Evolutionary conservation across 768 basidiomycete genomes (phyloP).

Genomic region (Mycena crocata): DNA sequence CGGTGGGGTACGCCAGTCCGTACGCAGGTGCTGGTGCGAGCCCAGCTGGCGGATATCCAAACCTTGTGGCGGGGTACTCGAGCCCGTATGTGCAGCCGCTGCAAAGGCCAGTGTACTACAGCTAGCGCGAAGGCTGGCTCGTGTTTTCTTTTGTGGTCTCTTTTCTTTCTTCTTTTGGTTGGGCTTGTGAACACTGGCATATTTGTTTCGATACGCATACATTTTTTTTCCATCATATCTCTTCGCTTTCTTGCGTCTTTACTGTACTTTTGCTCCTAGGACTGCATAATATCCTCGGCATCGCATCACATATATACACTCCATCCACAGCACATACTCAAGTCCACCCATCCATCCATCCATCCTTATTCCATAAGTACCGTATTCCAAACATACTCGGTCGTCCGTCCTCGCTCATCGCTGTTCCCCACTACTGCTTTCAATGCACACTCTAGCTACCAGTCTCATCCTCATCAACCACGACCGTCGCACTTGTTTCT

Average conservation of each 20-base stretch:
- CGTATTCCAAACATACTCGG: too few relatives aligned
- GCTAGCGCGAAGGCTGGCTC: constrained; percentile 15
- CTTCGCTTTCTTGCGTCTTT: not conserved
- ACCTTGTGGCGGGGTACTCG: not conserved
- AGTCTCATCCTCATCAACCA: not conserved
- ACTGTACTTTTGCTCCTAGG: not conserved
- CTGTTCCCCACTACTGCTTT: constrained; percentile 19
- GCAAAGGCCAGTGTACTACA: constrained; percentile 5
- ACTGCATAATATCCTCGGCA: constrained; percentile 1
- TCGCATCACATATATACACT: not conserved
- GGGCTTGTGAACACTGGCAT: constrained; percentile 2
- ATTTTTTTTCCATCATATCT: too few relatives aligned
- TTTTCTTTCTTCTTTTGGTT: not conserved
- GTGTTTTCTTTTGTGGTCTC: not conserved
- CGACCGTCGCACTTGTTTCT: constrained; percentile 7
- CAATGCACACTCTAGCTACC: constrained; percentile 2
- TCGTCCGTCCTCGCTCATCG: constrained; percentile 22
- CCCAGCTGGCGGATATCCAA: not conserved
- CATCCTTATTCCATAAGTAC: too few relatives aligned
- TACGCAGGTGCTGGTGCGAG: constrained; percentile 2
- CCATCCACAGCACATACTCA: not conserved
- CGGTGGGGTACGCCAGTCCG: constrained; percentile 2
- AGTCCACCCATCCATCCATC: too few relatives aligned
- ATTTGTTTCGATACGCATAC: too few relatives aligned
- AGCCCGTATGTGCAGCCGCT: constrained; percentile 18